These are phyloP conservation scores for Rhizopogon sp. DNA, from an alignment of 768 basidiomycete genomes.

Conservation along the genomic window DNA sequence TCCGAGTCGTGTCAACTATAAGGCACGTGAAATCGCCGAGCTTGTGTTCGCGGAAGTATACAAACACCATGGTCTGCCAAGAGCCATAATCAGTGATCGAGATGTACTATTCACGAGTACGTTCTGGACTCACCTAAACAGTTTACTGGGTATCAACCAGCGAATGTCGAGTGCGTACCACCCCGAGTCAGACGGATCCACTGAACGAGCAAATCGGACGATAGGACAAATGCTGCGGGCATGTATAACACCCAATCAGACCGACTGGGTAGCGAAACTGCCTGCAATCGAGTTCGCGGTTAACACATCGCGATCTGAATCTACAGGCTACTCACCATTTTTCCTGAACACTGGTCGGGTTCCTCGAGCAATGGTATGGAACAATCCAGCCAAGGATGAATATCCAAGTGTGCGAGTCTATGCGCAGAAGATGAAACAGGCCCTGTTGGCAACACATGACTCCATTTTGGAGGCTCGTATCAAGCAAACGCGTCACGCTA, in stretches of 20 bases:
- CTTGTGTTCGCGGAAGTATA: conserved; percentile 31
- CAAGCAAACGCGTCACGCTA: conserved; percentile 6
- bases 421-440: conserved; percentile 13
- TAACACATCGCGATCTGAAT: conserved; percentile 27
- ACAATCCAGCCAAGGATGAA: conserved; percentile 8
- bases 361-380: conserved; percentile 27
- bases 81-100: conserved; percentile 34
- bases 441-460: conserved; percentile 21
- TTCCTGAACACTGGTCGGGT: conserved; percentile 26
- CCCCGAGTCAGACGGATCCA: conserved; percentile 37
- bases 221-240: not conserved
- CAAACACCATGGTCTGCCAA: conserved; percentile 34
- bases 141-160: conserved; percentile 23
- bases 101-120: conserved; percentile 36
- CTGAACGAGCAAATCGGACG: conserved; percentile 23
- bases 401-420: conserved; percentile 20
- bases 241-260: conserved; percentile 9
- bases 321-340: conserved; percentile 31
- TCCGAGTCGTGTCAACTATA: conserved; percentile 18
- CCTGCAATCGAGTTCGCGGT: conserved; percentile 33
- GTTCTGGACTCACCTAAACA: conserved; percentile 35
- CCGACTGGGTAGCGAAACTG: conserved; percentile 22
- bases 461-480: conserved; percentile 14
- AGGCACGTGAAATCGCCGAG: conserved; percentile 31
- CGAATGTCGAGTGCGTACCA: conserved; percentile 37